Percentiles rank a stretch among this genome's conserved stretches.
These are phyloP conservation scores for Astrothelium macrocarpum DNA, from an alignment of 495 filamentous ascomycete genomes.

Conservation along the genomic window DNA sequence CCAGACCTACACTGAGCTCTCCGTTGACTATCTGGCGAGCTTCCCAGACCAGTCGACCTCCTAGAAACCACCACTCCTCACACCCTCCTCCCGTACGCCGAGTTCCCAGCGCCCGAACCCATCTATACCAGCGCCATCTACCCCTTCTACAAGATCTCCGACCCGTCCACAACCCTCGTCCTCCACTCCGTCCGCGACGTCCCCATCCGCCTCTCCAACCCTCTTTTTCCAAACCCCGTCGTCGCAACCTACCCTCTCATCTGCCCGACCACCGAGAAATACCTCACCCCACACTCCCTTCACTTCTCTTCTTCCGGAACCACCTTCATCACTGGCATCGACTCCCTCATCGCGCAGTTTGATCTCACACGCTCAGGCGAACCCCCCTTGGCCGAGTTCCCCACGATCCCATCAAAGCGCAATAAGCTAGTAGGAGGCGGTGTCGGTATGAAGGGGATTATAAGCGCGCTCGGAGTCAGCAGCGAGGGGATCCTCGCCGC, in stretches of 20 bases:
- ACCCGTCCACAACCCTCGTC: constrained; percentile 56
- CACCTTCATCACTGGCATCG: constrained; percentile 62
- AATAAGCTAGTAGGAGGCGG: constrained; percentile 60
- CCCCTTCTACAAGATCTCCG: constrained; percentile 59
- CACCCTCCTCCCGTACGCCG: constrained; percentile 50
- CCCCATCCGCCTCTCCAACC: constrained; percentile 64
- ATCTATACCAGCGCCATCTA: constrained; percentile 61
- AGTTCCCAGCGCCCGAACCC: constrained; percentile 53
- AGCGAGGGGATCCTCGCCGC: constrained; percentile 60
- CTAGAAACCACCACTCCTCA: constrained; percentile 44
- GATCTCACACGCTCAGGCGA: constrained; percentile 59
- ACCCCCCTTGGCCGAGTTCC: constrained; percentile 51
- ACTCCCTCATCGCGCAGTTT: constrained; percentile 65
- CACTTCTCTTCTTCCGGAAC: constrained; percentile 52
- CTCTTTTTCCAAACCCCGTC: constrained; percentile 29
- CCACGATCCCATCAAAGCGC: constrained; percentile 64
- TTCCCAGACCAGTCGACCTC: constrained; percentile 51
- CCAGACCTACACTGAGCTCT: background rate
- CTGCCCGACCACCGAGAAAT: constrained; percentile 65
- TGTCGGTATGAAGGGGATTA: constrained; percentile 73
- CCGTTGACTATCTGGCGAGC: background rate
- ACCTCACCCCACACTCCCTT: constrained; percentile 66
- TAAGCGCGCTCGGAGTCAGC: constrained; percentile 55
- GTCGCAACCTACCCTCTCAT: constrained; percentile 61
- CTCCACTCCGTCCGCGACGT: constrained; percentile 60